Base-by-base conservation (phyloP, 2,329 filamentous ascomycete species). In the Esteya vermicola region DNA sequence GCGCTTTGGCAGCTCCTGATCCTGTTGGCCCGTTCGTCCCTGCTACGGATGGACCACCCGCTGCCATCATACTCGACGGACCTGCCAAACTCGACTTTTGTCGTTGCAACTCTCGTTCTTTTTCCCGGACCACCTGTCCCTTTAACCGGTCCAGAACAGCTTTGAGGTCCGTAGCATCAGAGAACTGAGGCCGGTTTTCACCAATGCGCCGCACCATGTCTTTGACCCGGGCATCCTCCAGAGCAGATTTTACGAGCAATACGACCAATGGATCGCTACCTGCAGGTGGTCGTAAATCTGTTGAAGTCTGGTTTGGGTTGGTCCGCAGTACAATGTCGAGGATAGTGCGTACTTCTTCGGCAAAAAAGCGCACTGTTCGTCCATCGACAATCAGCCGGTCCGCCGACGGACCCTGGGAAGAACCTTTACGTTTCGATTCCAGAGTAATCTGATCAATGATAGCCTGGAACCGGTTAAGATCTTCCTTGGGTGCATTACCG, bases 361-460 rank as follows among this genome's bases (percentile, higher is more conserved):
- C 74, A 56, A 71, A 78, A 53, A 70, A 78, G 45, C 66, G 70
- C 27, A 77, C 68, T 0, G 69, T 72, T 44, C 64, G 64, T 2
- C 68, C 61, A 47, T 72, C 71, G 2, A 76, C 69, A 18, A 72
- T 50, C 16, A 77, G 55, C 38, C 64, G 57, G 40, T 75, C 70
- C 1, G 71, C 68, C 5, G 70, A 68, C 7, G 71, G 70, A 0
- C 66, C 68, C 38, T 67, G 63, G 30, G 67, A 61, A 0, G 60
- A 61, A 8, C 67, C 67, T 30, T 61, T 71, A 31, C 60, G 65
- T 49, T 67, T 69, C 48, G 71, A 71, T 44, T 76, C 70, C 1
- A 58, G 58, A 3, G 80, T 86, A 42, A 91, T 70, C 53, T 85
- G 77, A 51, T 86, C 81, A 45, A 91, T 91, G 32, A 91, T 83